Evolutionary conservation across 2,329 filamentous ascomycete genomes (phyloP).

Genomic region (Chaetomiaceae sp.): DNA sequence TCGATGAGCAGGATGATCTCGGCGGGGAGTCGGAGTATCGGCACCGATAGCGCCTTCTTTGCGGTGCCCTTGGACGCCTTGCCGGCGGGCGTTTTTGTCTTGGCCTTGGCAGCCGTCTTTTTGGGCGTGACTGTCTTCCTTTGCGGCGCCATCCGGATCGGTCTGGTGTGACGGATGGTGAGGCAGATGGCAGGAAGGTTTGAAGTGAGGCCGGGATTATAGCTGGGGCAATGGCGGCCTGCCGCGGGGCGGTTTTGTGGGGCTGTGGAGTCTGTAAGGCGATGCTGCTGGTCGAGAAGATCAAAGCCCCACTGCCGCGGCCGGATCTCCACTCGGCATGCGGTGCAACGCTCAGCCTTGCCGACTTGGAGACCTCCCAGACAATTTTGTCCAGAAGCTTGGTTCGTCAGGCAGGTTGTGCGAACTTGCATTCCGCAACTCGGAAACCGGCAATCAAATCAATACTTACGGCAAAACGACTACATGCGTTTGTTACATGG

Average conservation of each 20-base stretch:
- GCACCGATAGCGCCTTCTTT: conserved; percentile 13
- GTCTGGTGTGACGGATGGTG: background rate
- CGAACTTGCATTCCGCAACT: background rate
- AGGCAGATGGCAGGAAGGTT: background rate
- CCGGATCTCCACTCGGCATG: background rate
- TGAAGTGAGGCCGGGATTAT: conserved; percentile 10
- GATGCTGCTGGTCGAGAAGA: conserved; percentile 1
- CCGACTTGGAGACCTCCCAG: conserved; percentile 1
- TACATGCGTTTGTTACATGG: background rate
- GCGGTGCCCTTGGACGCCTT: conserved; percentile 6
- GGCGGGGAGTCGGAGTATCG: conserved; percentile 20
- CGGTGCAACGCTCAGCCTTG: conserved; percentile 5
- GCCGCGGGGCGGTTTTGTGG: conserved; percentile 12
- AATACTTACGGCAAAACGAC: background rate
- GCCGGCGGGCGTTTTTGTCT: conserved; percentile 11
- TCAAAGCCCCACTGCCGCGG: conserved; percentile 3
- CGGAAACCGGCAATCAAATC: background rate
- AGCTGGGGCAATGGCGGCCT: background rate
- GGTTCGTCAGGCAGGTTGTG: background rate
- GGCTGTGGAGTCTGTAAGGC: background rate
- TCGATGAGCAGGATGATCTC: conserved; percentile 24
- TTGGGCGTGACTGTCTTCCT: conserved; percentile 5
- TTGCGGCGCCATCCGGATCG: conserved; percentile 8
- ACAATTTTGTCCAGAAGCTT: background rate
- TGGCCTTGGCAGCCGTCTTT: conserved; percentile 12